These are phyloP conservation scores for Scytalidium sp. DNA, from an alignment of 2,329 filamentous ascomycete species.

Conservation along the genomic window DNA sequence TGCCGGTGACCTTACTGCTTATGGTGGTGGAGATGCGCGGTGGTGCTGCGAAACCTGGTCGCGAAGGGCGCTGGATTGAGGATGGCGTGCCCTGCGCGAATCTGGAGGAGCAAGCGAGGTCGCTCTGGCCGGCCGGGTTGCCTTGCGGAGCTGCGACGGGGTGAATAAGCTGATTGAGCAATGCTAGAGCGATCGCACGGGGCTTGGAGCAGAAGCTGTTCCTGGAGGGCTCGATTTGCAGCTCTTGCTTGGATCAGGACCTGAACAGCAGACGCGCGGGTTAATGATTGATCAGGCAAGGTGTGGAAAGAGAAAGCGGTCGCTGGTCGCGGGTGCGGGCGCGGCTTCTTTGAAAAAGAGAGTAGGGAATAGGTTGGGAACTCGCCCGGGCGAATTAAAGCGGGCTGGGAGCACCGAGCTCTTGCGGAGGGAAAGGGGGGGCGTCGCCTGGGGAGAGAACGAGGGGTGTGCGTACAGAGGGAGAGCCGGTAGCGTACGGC, in stretches of 20 bases:
- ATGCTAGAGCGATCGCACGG: conserved; percentile 5
- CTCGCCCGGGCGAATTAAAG: conserved; percentile 5
- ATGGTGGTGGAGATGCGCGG: conserved; percentile 27
- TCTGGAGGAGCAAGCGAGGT: conserved; percentile 19
- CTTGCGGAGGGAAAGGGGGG: conserved; percentile 2
- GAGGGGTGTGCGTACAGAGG: not conserved
- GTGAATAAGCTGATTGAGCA: not conserved
- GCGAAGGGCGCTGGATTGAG: conserved; percentile 28
- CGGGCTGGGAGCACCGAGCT: too few relatives aligned
- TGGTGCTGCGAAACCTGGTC: conserved; percentile 29
- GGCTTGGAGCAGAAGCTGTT: not conserved
- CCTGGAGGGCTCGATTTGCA: conserved; percentile 1
- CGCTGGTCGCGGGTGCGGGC: conserved; percentile 17
- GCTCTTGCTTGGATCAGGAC: conserved; percentile 13
- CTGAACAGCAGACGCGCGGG: conserved; percentile 23
- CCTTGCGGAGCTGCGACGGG: conserved; percentile 10
- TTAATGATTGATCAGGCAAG: conserved; percentile 31
- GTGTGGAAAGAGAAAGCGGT: conserved; percentile 10
- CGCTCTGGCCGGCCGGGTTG: conserved; percentile 3
- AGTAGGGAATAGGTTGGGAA: conserved; percentile 27
- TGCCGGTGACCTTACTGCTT: conserved; percentile 33
- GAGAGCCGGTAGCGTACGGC: not conserved
- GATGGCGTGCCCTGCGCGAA: conserved; percentile 20
- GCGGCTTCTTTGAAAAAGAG: conserved; percentile 29
- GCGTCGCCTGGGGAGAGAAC: not conserved